Evolutionary conservation across 2,329 filamentous ascomycete genomes (phyloP).

Genomic region (Neonectria faginata): DNA sequence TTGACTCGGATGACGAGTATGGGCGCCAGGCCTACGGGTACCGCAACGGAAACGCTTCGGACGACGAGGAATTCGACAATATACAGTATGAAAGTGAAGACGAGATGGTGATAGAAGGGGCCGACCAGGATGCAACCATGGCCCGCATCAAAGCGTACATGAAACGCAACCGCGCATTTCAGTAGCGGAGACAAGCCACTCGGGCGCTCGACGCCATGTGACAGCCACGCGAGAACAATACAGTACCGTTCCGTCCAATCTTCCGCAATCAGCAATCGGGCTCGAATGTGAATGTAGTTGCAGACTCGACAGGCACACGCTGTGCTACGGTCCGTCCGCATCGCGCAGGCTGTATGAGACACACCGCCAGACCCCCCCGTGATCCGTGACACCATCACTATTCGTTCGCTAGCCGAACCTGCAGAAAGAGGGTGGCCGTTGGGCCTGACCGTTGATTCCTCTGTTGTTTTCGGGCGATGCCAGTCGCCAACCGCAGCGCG

Average conservation of each 20-base stretch:
- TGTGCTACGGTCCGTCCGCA: slow-evolving; percentile 4
- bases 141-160: slow-evolving; percentile 54
- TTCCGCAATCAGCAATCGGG: background rate
- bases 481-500: background rate
- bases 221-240: background rate
- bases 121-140: slow-evolving; percentile 54
- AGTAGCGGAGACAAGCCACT: slow-evolving; percentile 30
- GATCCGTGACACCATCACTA: slow-evolving; percentile 29
- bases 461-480: slow-evolving; percentile 6
- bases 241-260: background rate
- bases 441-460: slow-evolving; percentile 19
- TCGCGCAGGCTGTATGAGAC: slow-evolving; percentile 23
- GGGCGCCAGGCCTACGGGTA: slow-evolving; percentile 67
- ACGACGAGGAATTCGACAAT: slow-evolving; percentile 65
- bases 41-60: slow-evolving; percentile 64
- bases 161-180: slow-evolving; percentile 49
- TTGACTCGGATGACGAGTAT: slow-evolving; percentile 71
- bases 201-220: slow-evolving; percentile 9
- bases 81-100: slow-evolving; percentile 53
- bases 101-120: slow-evolving; percentile 53
- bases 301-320: slow-evolving; percentile 11
- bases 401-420: slow-evolving; percentile 33
- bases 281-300: slow-evolving; percentile 8
- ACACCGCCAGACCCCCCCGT: slow-evolving; percentile 32
- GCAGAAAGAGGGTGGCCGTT: slow-evolving; percentile 25